These are phyloP conservation scores for Samsoniella hepiali DNA, from an alignment of 2,329 filamentous ascomycete species.

Conservation along the genomic window DNA sequence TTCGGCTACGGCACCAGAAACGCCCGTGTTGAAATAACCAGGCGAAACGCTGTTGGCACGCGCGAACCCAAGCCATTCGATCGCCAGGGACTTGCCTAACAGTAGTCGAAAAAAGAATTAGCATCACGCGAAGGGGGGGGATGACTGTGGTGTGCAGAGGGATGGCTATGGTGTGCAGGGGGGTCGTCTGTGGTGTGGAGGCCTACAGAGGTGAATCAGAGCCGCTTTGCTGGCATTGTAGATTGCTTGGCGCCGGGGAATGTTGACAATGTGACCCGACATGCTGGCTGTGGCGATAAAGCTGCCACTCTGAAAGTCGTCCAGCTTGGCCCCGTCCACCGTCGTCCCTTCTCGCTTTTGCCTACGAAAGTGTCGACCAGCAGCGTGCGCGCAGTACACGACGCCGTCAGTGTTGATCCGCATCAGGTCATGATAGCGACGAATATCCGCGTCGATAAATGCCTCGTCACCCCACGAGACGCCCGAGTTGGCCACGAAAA, in stretches of 20 bases:
- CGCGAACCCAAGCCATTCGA: slow-evolving; percentile 16
- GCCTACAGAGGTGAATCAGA: slow-evolving; percentile 5
- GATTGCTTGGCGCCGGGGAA: slow-evolving; percentile 5
- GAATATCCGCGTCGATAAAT: slow-evolving; percentile 61
- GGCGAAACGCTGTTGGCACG: slow-evolving; percentile 12
- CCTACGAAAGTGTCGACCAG: slow-evolving; percentile 65
- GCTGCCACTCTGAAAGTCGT: slow-evolving; percentile 60
- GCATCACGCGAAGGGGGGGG: too few relatives aligned
- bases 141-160: too few relatives aligned
- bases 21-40: slow-evolving; percentile 12
- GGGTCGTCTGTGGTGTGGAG: background rate
- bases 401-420: slow-evolving; percentile 71
- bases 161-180: too few relatives aligned
- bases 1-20: background rate
- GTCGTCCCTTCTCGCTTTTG: slow-evolving; percentile 67
- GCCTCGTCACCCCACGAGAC: slow-evolving; percentile 69
- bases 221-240: slow-evolving; percentile 12
- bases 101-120: too few relatives aligned
- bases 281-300: slow-evolving; percentile 79
- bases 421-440: slow-evolving; percentile 65
- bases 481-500: slow-evolving; percentile 77
- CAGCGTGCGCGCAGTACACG: slow-evolving; percentile 72
- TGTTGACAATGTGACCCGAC: slow-evolving; percentile 61
- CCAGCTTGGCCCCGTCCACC: slow-evolving; percentile 57
- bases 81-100: slow-evolving; percentile 8